Evolutionary conservation across 2,329 filamentous ascomycete species (phyloP).

Genomic region (Fusarium annulatum): DNA sequence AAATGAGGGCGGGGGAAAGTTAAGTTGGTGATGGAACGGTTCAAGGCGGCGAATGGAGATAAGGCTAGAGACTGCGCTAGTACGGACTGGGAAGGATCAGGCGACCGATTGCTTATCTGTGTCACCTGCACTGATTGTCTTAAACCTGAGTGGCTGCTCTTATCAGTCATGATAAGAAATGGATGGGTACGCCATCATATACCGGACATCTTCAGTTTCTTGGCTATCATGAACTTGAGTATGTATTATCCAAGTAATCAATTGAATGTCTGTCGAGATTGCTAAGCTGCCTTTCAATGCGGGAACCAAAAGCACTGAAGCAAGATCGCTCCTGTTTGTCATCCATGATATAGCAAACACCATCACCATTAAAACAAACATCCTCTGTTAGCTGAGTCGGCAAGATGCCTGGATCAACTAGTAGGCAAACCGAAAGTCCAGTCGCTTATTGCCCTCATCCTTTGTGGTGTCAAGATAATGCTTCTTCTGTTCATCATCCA

Average conservation of each 20-base stretch:
- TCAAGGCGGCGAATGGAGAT: conserved; percentile 16
- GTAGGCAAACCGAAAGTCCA: not conserved
- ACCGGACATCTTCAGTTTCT: not conserved
- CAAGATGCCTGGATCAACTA: not conserved
- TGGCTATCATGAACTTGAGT: not conserved
- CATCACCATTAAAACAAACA: not conserved
- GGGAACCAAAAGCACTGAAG: not conserved
- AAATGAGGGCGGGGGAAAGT: conserved; percentile 11
- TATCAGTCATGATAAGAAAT: conserved; percentile 5
- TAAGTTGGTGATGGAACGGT: conserved; percentile 5
- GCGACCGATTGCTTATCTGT: conserved; percentile 19
- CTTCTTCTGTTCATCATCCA: not conserved
- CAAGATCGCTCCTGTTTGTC: not conserved
- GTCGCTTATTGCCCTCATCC: not conserved
- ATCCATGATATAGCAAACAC: not conserved
- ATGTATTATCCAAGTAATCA: not conserved
- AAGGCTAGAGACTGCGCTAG: not conserved
- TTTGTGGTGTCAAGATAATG: not conserved
- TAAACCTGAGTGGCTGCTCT: not conserved
- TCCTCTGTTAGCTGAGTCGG: not conserved
- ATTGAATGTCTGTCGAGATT: not conserved
- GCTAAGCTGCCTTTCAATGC: not conserved
- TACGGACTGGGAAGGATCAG: not conserved
- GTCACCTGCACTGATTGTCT: not conserved
- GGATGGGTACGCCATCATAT: not conserved